phyloP scores from a whole-genome alignment of 1,284 basidiomycete genomes.

The Grifola frondosa region DNA sequence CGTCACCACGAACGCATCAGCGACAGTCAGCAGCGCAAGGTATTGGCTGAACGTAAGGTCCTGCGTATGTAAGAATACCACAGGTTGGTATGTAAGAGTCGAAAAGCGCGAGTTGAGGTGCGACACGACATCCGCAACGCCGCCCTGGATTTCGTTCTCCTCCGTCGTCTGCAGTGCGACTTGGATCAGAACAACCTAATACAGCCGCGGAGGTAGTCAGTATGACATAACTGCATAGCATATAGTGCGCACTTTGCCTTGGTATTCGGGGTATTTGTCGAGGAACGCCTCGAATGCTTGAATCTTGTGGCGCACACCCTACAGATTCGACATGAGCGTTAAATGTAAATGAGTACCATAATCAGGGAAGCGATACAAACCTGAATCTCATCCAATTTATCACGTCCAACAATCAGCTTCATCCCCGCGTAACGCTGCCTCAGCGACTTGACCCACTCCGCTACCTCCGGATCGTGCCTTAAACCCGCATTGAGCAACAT shows the following conservation, averaged over 20 bases:
- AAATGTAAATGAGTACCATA: background rate
- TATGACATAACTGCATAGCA: background rate
- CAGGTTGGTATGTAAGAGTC: constrained; percentile 83
- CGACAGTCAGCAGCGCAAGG: constrained; percentile 77
- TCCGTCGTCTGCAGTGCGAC: constrained; percentile 84
- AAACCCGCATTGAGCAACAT: constrained; percentile 3
- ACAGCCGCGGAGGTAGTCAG: background rate
- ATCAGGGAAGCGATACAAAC: constrained; percentile 29
- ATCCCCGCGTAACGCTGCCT: constrained; percentile 80
- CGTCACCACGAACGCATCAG: constrained; percentile 86
- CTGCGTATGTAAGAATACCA: constrained; percentile 85
- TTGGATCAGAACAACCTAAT: constrained; percentile 78
- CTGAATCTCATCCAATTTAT: constrained; percentile 87
- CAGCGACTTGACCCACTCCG: constrained; percentile 78
- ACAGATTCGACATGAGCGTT: constrained; percentile 2
- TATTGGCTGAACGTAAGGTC: constrained; percentile 88
- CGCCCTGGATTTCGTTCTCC: constrained; percentile 72
- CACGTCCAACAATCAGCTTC: constrained; percentile 84
- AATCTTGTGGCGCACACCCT: constrained; percentile 82
- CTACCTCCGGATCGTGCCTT: constrained; percentile 76
- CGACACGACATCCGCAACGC: constrained; percentile 75
- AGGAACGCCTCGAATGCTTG: constrained; percentile 84
- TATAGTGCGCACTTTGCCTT: constrained; percentile 54
- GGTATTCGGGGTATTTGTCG: constrained; percentile 75
- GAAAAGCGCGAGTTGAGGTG: constrained; percentile 83